A percentile compares a stretch with the other conserved stretches of the same genome.
Conservation (phyloP, 371 early-diverging fungal species). For the Choanephora cucurbitarum region DNA sequence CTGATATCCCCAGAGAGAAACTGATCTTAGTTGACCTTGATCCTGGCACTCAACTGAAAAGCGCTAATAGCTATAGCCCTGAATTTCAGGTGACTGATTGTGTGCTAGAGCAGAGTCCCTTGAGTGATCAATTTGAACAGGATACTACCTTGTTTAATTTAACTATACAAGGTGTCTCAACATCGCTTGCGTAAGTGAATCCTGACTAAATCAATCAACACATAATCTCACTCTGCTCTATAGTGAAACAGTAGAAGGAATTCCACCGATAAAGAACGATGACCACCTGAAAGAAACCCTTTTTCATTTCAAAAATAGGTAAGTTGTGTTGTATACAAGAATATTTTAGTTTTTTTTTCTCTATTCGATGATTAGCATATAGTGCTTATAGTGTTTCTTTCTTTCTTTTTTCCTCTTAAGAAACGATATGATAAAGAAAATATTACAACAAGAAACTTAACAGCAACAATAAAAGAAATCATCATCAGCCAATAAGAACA, state of each 20-base stretch:
- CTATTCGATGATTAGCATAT: not conserved
- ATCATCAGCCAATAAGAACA: too few relatives aligned
- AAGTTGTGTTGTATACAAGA: too few relatives aligned
- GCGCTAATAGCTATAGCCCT: slow-evolving; percentile 50
- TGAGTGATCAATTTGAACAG: slow-evolving; percentile 40
- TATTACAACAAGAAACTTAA: not conserved
- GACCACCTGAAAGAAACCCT: slow-evolving; percentile 39
- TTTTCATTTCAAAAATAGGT: slow-evolving; percentile 33
- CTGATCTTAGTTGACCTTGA: slow-evolving; percentile 53
- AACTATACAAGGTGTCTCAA: slow-evolving; percentile 46
- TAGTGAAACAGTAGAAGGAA: slow-evolving; percentile 31
- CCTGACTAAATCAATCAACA: not conserved
- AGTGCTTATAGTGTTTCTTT: not conserved
- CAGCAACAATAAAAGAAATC: too few relatives aligned
- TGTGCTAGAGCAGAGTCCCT: slow-evolving; percentile 41
- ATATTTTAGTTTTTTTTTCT: too few relatives aligned
- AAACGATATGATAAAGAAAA: slow-evolving; percentile 6
- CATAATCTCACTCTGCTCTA: too few relatives aligned
- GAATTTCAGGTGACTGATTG: slow-evolving; percentile 55
- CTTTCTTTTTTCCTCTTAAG: not conserved
- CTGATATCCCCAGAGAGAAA: slow-evolving; percentile 49
- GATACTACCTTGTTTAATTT: slow-evolving; percentile 29
- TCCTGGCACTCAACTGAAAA: slow-evolving; percentile 34
- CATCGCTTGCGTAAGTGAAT: too few relatives aligned
- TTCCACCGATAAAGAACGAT: slow-evolving; percentile 31